A percentile compares a stretch with the other conserved stretches of the same genome.
phyloP scores from a whole-genome alignment of 2,329 filamentous ascomycete genomes.

The Zasmidium angulare region DNA sequence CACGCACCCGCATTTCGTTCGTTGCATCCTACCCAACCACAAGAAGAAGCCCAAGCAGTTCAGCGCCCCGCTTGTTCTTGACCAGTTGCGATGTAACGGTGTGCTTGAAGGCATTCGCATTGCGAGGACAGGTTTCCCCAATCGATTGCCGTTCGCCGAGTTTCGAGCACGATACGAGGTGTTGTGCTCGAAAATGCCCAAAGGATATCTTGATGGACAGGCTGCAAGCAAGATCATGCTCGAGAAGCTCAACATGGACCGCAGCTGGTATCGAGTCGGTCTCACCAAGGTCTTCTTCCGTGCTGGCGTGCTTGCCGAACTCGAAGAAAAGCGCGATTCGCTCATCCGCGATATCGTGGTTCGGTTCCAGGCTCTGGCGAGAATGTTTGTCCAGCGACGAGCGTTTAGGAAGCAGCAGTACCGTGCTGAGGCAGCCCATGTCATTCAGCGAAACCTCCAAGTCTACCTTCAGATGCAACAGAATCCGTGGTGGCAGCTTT shows the following conservation, averaged over 20 bases:
- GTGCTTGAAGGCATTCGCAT: conserved; percentile 98
- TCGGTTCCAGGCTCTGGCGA: conserved; percentile 85
- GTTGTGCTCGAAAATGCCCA: conserved; percentile 82
- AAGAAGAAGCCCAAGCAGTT: conserved; percentile 96
- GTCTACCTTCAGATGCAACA: conserved; percentile 86
- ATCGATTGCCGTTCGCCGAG: conserved; percentile 85
- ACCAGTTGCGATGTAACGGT: conserved; percentile 98
- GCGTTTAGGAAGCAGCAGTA: conserved; percentile 92
- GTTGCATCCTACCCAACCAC: conserved; percentile 96
- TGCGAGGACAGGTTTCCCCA: conserved; percentile 93
- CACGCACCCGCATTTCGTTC: conserved; percentile 96
- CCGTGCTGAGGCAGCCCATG: conserved; percentile 86
- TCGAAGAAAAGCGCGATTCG: conserved; percentile 92
- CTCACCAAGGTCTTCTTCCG: conserved; percentile 98
- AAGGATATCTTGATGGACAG: conserved; percentile 88
- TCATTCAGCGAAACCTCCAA: conserved; percentile 92
- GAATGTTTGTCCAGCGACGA: conserved; percentile 84
- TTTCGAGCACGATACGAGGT: conserved; percentile 97
- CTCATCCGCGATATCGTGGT: conserved; percentile 93
- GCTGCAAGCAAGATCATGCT: conserved; percentile 81
- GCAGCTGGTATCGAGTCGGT: conserved; percentile 84
- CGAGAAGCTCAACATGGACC: conserved; percentile 82
- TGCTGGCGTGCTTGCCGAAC: conserved; percentile 88
- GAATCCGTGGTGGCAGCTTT: conserved; percentile 96
- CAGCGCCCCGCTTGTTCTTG: conserved; percentile 85